Evolutionary conservation across 1,284 basidiomycete genomes (phyloP), one percentile per base, ranked within the genome.

Genomic region (Ganoderma sinense): DNA sequence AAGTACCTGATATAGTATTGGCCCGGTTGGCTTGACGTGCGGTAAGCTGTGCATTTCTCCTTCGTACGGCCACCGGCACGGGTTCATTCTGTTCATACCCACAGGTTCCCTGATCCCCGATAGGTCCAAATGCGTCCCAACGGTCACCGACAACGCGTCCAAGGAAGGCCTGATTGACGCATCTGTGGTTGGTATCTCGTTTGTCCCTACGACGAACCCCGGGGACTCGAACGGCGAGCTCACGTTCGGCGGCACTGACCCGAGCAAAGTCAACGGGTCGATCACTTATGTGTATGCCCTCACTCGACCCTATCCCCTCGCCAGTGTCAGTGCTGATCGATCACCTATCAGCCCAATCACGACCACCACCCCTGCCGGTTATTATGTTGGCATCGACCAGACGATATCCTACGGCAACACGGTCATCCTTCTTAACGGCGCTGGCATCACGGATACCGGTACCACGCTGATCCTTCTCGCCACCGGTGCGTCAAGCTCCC

Each of bases 381-480:
- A 79, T 51, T 91, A 84, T 81, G 91, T 89, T 86, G 91, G 90
- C 23, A 88, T 92, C 73, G 81, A 89, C 76, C 85, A 91, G 78
- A 81, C 83, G 60, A 81, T 92, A 66, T 79, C 79, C 18, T 91
- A 89, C 71, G 87, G 88, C 20, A 33, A 75, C 10, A 78, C 81
- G 6, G 80, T 78, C 41, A 87, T 89, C 65, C 78, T 91, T 62
- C 59, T 80, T 0, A 60, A 68, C 20, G 86, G 84, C 11, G 85
- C 88, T 29, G 90, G 90, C 66, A 88, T 91, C 69, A 87, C 90
- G 51, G 90, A 91, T 76, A 90, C 89, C 31, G 87, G 87, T 64
- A 83, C 79, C 1, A 80, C 81, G 5, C 76, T 81, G 58, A 76
- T 83, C 39, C 79, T 85, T 55, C 72, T 87, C 23, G 80, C 83